A percentile compares a stretch with the other conserved stretches of the same genome.
These are phyloP conservation scores for Cercospora nicotianae DNA, from an alignment of 2,329 filamentous ascomycete species.

Conservation along the genomic window DNA sequence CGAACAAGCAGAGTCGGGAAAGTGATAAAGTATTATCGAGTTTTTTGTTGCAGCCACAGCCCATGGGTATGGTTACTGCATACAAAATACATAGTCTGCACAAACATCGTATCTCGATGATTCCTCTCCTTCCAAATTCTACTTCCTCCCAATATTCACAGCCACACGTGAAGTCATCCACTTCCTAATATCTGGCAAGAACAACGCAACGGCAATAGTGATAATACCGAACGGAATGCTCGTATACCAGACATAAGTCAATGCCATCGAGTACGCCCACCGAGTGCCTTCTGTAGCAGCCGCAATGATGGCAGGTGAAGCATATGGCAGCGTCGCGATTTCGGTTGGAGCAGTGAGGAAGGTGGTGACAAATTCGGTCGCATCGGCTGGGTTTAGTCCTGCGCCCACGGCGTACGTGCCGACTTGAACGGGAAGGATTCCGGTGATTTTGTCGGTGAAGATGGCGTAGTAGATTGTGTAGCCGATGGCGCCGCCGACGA, in stretches of 20 bases:
- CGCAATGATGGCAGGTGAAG: conserved; percentile 14
- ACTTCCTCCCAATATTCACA: conserved; percentile 3
- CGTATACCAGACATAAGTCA: conserved; percentile 25
- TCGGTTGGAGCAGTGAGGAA: conserved; percentile 16
- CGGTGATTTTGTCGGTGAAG: conserved; percentile 47
- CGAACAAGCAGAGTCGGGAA: no score
- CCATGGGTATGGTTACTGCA: no score
- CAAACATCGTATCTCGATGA: no score
- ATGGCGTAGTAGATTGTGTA: conserved; percentile 50
- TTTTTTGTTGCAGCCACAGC: no score
- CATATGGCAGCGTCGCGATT: conserved; percentile 10
- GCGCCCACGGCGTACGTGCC: conserved; percentile 43
- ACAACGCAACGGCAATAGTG: neutral
- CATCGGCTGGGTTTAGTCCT: conserved; percentile 14
- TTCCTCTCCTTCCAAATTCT: neutral
- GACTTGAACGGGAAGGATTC: conserved; percentile 54
- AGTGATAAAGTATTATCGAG: no score
- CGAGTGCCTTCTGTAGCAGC: conserved; percentile 15
- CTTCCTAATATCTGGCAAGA: conserved; percentile 8
- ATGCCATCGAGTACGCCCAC: conserved; percentile 17
- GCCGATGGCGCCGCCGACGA: conserved; percentile 58
- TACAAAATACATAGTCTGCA: no score
- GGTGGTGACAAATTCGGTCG: conserved; percentile 13
- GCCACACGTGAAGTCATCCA: conserved; percentile 9
- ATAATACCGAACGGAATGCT: conserved; percentile 21